A percentile compares a stretch with the other conserved stretches of the same genome.
These are phyloP conservation scores for Syncephalastrum contaminatum DNA, from an alignment of 371 early-diverging fungal genomes.

Conservation along the genomic window DNA sequence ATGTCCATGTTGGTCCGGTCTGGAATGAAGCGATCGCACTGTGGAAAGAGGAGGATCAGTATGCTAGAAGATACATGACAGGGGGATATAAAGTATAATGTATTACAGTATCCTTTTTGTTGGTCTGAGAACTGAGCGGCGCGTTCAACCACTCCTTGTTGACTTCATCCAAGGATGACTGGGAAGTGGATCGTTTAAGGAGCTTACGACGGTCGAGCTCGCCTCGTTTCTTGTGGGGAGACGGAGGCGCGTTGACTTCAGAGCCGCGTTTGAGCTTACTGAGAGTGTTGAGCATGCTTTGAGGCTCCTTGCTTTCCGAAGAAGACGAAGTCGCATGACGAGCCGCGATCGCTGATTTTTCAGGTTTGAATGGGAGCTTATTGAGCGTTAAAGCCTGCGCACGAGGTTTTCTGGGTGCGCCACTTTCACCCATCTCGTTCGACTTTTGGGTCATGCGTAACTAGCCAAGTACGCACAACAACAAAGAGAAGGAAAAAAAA, in stretches of 20 bases:
- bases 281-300: slow-evolving; percentile 2
- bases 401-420: neutral
- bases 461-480: neutral
- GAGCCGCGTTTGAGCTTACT: neutral
- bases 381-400: neutral
- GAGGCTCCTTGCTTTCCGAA: neutral
- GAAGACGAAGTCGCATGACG: no score
- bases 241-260: slow-evolving; percentile 1
- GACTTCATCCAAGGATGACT: slow-evolving; percentile 24
- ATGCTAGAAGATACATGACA: neutral
- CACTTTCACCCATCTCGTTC: slow-evolving; percentile 1
- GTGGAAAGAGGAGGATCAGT: slow-evolving; percentile 7
- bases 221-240: slow-evolving; percentile 1
- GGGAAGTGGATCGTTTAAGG: slow-evolving; percentile 31
- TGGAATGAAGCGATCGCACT: slow-evolving; percentile 82
- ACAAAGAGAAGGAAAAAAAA: no score
- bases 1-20: slow-evolving; percentile 62
- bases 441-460: neutral
- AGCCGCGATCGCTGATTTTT: slow-evolving; percentile 1
- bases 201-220: slow-evolving; percentile 1
- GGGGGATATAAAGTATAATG: neutral
- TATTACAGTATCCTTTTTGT: slow-evolving; percentile 12
- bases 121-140: slow-evolving; percentile 13
- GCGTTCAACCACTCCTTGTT: slow-evolving; percentile 32
- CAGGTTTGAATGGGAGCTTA: neutral